Evolutionary conservation across 2,329 filamentous ascomycete genomes (phyloP).

Genomic region (Dactylonectria macrodidyma): DNA sequence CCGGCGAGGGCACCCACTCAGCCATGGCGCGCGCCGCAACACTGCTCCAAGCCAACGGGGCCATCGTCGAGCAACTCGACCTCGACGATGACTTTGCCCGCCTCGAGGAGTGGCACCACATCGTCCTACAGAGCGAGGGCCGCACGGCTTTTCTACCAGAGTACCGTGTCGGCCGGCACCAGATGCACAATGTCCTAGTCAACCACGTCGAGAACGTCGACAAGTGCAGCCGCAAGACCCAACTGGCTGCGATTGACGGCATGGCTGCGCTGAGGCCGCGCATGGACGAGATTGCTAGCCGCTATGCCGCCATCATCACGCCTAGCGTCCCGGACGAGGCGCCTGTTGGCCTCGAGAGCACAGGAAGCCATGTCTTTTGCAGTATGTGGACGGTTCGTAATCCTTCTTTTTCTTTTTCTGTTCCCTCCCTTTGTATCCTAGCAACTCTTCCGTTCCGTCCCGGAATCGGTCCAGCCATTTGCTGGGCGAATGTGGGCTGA

Average conservation of each 20-base stretch:
- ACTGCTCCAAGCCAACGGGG: slow-evolving; percentile 64
- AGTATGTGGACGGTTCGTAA: slow-evolving; percentile 66
- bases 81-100: slow-evolving; percentile 66
- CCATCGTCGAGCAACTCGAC: slow-evolving; percentile 69
- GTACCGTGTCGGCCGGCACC: slow-evolving; percentile 64
- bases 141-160: slow-evolving; percentile 68
- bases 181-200: slow-evolving; percentile 62
- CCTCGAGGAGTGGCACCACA: slow-evolving; percentile 67
- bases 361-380: slow-evolving; percentile 70
- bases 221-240: slow-evolving; percentile 61
- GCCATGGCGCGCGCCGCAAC: slow-evolving; percentile 60
- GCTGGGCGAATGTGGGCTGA: slow-evolving; percentile 15
- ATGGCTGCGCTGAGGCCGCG: slow-evolving; percentile 68
- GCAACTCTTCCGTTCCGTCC: background rate
- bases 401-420: background rate
- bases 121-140: slow-evolving; percentile 68
- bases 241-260: slow-evolving; percentile 68
- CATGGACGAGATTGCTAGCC: slow-evolving; percentile 66
- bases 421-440: background rate
- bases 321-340: slow-evolving; percentile 75
- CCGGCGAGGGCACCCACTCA: slow-evolving; percentile 60
- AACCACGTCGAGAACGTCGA: slow-evolving; percentile 67
- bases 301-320: slow-evolving; percentile 70
- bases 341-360: slow-evolving; percentile 66
- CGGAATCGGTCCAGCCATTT: too few species aligned